Percentiles rank a stretch among this genome's conserved stretches.
Evolutionary conservation across 108 stramenopile species (phyloP).

Genomic region (Cyclotella sp.): DNA sequence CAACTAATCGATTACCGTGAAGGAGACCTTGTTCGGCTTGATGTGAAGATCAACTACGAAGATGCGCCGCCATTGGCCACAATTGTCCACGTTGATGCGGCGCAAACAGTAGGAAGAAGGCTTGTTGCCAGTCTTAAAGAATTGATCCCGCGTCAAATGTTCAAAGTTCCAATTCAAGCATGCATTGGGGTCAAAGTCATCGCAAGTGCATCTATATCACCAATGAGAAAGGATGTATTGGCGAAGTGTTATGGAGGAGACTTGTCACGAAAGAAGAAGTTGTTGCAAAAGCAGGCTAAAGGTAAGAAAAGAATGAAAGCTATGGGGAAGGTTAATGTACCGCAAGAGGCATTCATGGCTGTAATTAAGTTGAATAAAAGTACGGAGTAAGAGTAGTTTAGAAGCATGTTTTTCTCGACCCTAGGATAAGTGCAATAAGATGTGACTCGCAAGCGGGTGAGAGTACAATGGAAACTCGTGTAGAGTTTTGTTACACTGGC

Average conservation of each 20-base stretch:
- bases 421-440: too few species aligned
- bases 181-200: constrained; percentile 92
- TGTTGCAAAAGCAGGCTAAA: constrained; percentile 98
- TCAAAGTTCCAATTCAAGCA: constrained; percentile 99
- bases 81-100: constrained; percentile 92
- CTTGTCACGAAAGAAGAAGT: constrained; percentile 97
- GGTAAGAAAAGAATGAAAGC: constrained; percentile 99
- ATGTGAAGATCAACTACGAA: constrained; percentile 97
- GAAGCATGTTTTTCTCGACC: too few species aligned
- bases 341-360: constrained; percentile 99
- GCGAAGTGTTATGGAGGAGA: constrained; percentile 99
- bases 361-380: constrained; percentile 84
- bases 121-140: constrained; percentile 91
- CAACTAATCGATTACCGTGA: constrained; percentile 88
- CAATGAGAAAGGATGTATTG: constrained; percentile 99
- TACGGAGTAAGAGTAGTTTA: constrained; percentile 8
- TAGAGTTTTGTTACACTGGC: too few species aligned
- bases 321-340: constrained; percentile 97
- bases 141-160: constrained; percentile 97
- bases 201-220: constrained; percentile 85
- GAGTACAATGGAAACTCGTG: too few species aligned
- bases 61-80: constrained; percentile 92
- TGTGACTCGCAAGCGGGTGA: too few species aligned
- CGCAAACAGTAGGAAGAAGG: constrained; percentile 79
- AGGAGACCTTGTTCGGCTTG: constrained; percentile 92